These are phyloP conservation scores for Zhuliangozyma blackwelliae DNA, from an alignment of 1,139 yeast genomes.

Conservation along the genomic window DNA sequence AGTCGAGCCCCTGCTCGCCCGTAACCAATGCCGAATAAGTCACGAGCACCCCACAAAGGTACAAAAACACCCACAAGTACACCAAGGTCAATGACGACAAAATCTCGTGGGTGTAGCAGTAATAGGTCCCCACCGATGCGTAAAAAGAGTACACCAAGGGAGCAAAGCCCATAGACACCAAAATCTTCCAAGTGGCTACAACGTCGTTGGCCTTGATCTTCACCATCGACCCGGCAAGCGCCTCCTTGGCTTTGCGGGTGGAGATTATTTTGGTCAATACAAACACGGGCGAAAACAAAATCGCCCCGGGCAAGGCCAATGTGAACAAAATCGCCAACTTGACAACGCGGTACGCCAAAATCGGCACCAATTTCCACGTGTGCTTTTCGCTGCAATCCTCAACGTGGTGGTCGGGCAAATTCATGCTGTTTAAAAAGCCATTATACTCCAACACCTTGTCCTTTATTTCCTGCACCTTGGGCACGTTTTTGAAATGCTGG, in stretches of 20 bases:
- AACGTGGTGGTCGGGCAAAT: conserved; percentile 88
- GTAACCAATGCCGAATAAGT: conserved; percentile 85
- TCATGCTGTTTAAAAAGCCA: conserved; percentile 57
- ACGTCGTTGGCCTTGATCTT: conserved; percentile 91
- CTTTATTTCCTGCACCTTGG: conserved; percentile 58
- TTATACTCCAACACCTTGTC: conserved; percentile 67
- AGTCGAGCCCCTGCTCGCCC: conserved; percentile 92
- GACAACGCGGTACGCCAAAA: conserved; percentile 48
- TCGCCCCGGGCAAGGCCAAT: conserved; percentile 79
- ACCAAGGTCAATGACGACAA: conserved; percentile 17
- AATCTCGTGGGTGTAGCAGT: conserved; percentile 29
- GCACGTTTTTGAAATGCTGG: conserved; percentile 66
- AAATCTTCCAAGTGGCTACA: conserved; percentile 91
- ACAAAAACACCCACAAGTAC: conserved; percentile 44
- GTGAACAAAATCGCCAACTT: conserved; percentile 52
- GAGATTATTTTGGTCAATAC: conserved; percentile 73
- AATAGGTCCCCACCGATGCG: conserved; percentile 61
- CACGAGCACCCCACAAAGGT: conserved; percentile 58
- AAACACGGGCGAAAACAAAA: conserved; percentile 84
- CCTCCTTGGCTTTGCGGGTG: conserved; percentile 65
- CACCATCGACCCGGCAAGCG: conserved; percentile 84
- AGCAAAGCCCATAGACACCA: conserved; percentile 84
- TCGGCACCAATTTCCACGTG: conserved; percentile 42
- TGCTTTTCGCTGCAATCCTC: conserved; percentile 49
- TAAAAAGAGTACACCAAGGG: conserved; percentile 81